Conservation (phyloP, 192 early-diverging fungal species). For the Entomortierella lignicola region DNA sequence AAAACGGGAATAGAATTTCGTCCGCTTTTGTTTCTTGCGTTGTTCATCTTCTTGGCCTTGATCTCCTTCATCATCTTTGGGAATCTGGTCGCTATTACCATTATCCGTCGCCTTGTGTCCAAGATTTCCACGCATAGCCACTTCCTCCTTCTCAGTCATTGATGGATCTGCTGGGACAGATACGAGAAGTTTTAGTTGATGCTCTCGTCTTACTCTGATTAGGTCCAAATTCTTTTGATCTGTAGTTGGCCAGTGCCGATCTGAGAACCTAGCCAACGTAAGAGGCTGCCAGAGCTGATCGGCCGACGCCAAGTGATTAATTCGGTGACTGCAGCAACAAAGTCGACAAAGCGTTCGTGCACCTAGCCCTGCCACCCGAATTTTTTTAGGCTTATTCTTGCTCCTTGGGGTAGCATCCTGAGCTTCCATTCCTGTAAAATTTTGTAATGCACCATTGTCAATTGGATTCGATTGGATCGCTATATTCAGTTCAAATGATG, state of each 20-base stretch:
- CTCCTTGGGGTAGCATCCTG: background rate
- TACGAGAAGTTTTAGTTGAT: constrained; percentile 19
- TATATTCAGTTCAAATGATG: background rate
- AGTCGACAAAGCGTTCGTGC: constrained; percentile 33
- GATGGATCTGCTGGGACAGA: too few species aligned
- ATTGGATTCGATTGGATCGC: too few species aligned
- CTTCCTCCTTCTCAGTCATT: background rate
- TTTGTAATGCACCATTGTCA: background rate
- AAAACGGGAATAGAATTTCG: constrained; percentile 46
- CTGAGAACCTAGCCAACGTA: constrained; percentile 34
- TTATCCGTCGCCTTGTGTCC: background rate
- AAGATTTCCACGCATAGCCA: background rate
- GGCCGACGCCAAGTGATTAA: constrained; percentile 48
- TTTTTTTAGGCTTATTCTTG: constrained; percentile 12
- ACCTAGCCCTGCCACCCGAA: constrained; percentile 17
- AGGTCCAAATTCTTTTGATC: constrained; percentile 31
- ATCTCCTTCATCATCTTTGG: background rate
- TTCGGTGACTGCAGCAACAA: constrained; percentile 38
- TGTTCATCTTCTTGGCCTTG: background rate
- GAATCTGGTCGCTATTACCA: background rate
- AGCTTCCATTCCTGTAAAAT: background rate
- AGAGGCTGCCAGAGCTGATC: constrained; percentile 53
- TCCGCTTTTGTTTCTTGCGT: constrained; percentile 26
- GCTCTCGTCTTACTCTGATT: constrained; percentile 26
- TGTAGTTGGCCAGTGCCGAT: constrained; percentile 47